These are phyloP conservation scores for Begonia masoniana DNA, from an alignment of 306 rosid genomes.

Conservation along the genomic window DNA sequence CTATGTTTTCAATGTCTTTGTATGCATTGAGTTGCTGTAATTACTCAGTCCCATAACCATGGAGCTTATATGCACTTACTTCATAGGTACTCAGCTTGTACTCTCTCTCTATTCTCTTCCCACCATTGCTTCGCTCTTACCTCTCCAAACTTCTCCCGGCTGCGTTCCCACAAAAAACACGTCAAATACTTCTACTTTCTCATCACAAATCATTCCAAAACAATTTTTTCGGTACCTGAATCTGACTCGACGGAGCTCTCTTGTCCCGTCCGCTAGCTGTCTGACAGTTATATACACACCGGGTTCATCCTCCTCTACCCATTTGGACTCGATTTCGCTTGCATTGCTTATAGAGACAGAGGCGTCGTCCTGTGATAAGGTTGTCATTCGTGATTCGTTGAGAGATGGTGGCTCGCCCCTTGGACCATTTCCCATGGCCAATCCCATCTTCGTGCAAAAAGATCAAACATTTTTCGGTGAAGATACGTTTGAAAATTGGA, in stretches of 20 bases:
- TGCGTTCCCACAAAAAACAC: constrained; percentile 11
- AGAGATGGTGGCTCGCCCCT: constrained; percentile 16
- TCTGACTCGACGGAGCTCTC: constrained; percentile 76
- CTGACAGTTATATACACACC: constrained; percentile 78
- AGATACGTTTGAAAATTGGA: too few relatives aligned
- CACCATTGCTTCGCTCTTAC: constrained; percentile 72
- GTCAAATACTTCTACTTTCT: too few relatives aligned
- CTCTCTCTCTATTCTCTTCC: constrained; percentile 79
- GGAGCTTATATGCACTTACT: too few relatives aligned
- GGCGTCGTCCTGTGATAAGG: constrained; percentile 61
- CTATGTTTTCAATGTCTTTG: too few relatives aligned
- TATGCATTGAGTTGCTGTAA: too few relatives aligned
- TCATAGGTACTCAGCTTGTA: constrained; percentile 56
- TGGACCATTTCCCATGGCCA: constrained; percentile 28
- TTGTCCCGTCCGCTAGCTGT: constrained; percentile 61
- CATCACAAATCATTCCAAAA: neutral
- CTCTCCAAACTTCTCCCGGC: constrained; percentile 80
- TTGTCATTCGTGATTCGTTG: constrained; percentile 57
- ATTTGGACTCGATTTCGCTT: constrained; percentile 62
- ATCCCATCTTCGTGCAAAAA: constrained; percentile 32
- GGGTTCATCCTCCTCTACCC: constrained; percentile 88
- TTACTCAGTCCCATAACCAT: too few relatives aligned
- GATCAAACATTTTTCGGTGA: constrained; percentile 4
- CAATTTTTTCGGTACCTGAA: constrained; percentile 52
- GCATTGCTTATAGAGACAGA: constrained; percentile 61